Percentiles rank a stretch among this genome's conserved stretches.
Evolutionary conservation across 495 filamentous ascomycete genomes (phyloP).

Genomic region (Apodospora peruviana): DNA sequence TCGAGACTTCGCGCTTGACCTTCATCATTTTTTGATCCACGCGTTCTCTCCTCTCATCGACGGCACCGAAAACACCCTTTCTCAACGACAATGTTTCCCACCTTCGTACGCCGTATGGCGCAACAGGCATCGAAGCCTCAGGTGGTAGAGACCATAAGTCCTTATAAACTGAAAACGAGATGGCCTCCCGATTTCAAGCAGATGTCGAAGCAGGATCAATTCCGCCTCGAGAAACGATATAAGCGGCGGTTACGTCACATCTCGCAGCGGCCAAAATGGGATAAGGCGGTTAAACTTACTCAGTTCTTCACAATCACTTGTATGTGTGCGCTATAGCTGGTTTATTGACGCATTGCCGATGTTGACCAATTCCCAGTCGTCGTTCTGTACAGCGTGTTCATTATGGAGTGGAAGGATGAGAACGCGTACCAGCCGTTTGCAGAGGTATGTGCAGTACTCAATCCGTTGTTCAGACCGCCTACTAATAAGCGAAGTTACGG

Average conservation of each 20-base stretch:
- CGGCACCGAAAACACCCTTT: background rate
- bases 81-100: slow-evolving; percentile 36
- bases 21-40: background rate
- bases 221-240: slow-evolving; percentile 73
- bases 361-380: slow-evolving; percentile 44
- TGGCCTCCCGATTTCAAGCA: slow-evolving; percentile 93
- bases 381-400: slow-evolving; percentile 65
- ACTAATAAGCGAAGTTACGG: background rate
- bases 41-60: background rate
- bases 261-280: slow-evolving; percentile 67
- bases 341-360: slow-evolving; percentile 1
- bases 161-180: slow-evolving; percentile 61
- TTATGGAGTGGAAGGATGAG: slow-evolving; percentile 67
- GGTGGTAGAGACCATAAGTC: slow-evolving; percentile 47
- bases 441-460: slow-evolving; percentile 33
- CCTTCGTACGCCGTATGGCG: slow-evolving; percentile 33
- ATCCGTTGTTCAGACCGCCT: background rate
- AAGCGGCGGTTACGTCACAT: slow-evolving; percentile 66
- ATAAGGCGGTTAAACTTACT: slow-evolving; percentile 61
- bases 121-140: background rate
- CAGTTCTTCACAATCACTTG: slow-evolving; percentile 64
- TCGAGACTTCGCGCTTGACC: no score
- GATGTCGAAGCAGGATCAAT: slow-evolving; percentile 76
- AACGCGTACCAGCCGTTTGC: slow-evolving; percentile 55
- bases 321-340: slow-evolving; percentile 50